These are phyloP conservation scores for Phoma sp. DNA, from an alignment of 2,329 filamentous ascomycete genomes.

Conservation along the genomic window DNA sequence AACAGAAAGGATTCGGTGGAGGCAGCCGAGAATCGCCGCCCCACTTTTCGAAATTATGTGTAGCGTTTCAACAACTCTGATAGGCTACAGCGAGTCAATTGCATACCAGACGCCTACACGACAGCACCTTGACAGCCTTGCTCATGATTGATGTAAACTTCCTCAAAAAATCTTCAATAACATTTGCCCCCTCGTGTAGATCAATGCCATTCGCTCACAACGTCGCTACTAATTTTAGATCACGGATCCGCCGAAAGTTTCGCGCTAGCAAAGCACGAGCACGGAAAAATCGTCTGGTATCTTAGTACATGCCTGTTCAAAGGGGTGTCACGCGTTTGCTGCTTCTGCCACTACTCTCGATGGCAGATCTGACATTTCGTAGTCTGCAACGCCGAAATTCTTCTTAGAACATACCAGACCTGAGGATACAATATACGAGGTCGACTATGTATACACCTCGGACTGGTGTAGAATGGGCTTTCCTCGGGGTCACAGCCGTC, in stretches of 20 bases:
- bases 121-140: too few species aligned
- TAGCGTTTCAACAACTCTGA: neutral
- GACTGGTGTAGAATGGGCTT: slow-evolving; percentile 17
- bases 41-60: neutral
- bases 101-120: too few species aligned
- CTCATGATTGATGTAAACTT: too few species aligned
- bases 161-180: too few species aligned
- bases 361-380: neutral
- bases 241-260: neutral
- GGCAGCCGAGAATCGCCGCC: neutral
- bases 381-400: too few species aligned
- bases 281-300: neutral
- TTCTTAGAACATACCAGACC: neutral
- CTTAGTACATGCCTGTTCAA: neutral
- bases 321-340: neutral
- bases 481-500: slow-evolving; percentile 20
- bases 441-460: slow-evolving; percentile 7
- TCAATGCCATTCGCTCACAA: neutral
- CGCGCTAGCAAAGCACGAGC: slow-evolving; percentile 4
- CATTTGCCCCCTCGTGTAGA: neutral
- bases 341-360: neutral
- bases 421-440: too few species aligned
- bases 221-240: slow-evolving; percentile 1
- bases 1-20: neutral
- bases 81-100: neutral